Evolutionary conservation across 805 yeast species (phyloP).

Genomic region (Hanseniaspora taiwanica): DNA sequence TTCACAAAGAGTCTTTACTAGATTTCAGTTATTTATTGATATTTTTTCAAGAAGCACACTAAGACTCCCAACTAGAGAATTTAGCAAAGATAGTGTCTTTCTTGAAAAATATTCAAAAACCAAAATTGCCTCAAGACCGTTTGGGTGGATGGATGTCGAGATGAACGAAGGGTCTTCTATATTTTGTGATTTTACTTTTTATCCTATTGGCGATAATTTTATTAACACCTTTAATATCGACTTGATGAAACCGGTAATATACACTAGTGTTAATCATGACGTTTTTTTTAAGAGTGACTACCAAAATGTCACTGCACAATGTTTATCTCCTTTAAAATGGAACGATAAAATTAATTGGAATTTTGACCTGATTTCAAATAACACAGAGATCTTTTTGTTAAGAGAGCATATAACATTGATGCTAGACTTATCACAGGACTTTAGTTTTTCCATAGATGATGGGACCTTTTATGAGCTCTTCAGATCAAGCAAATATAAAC

Average conservation of each 20-base stretch:
- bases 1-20: slow-evolving; percentile 37
- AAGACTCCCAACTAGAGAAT: slow-evolving; percentile 74
- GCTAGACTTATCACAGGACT: slow-evolving; percentile 63
- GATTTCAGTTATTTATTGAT: slow-evolving; percentile 40
- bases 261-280: slow-evolving; percentile 85
- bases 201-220: slow-evolving; percentile 46
- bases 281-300: slow-evolving; percentile 48
- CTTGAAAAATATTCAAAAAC: slow-evolving; percentile 20
- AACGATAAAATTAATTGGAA: slow-evolving; percentile 65
- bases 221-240: slow-evolving; percentile 33
- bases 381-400: slow-evolving; percentile 48
- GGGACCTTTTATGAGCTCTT: slow-evolving; percentile 35
- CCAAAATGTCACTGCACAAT: slow-evolving; percentile 40
- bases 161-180: slow-evolving; percentile 40
- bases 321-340: slow-evolving; percentile 72
- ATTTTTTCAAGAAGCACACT: slow-evolving; percentile 54
- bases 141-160: slow-evolving; percentile 85
- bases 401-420: slow-evolving; percentile 72
- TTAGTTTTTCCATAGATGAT: slow-evolving; percentile 36
- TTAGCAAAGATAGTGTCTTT: slow-evolving; percentile 55
- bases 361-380: slow-evolving; percentile 38
- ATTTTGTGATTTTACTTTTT: slow-evolving; percentile 32
- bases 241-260: slow-evolving; percentile 44
- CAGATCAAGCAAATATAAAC: slow-evolving; percentile 35
- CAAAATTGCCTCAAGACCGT: slow-evolving; percentile 42